A percentile compares a stretch with the other conserved stretches of the same genome.
These are phyloP conservation scores for Dactylorhiza incarnata DNA, from an alignment of 106 monocot genomes.

Conservation along the genomic window DNA sequence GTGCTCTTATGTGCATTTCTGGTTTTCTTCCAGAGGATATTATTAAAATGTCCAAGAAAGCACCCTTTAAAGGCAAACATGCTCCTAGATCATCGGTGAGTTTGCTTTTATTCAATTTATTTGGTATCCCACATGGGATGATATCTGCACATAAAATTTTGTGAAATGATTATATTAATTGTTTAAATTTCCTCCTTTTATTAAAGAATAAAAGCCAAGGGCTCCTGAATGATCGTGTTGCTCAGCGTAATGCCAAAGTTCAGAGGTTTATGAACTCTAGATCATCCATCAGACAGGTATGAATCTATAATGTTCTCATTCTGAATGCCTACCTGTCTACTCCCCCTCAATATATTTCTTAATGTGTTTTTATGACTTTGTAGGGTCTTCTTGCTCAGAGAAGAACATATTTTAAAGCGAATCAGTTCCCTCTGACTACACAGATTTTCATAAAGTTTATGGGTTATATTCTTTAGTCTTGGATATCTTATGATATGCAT, in stretches of 20 bases:
- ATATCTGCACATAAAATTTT: not conserved
- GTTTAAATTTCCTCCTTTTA: not conserved
- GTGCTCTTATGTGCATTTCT: too few relatives aligned
- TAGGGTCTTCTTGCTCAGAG: too few relatives aligned
- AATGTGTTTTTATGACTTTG: too few relatives aligned
- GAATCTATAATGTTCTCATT: too few relatives aligned
- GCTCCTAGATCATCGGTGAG: slow-evolving; percentile 54
- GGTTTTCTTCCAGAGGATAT: slow-evolving; percentile 59
- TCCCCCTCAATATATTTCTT: too few relatives aligned
- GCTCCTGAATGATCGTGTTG: slow-evolving; percentile 33
- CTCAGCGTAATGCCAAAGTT: slow-evolving; percentile 32
- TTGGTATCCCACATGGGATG: too few relatives aligned
- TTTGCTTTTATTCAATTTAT: not conserved
- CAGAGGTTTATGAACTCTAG: slow-evolving; percentile 68
- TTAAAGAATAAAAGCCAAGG: slow-evolving; percentile 58
- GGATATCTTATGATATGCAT: too few relatives aligned
- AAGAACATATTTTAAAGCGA: too few relatives aligned
- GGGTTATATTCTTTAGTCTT: too few relatives aligned
- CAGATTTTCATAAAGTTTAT: too few relatives aligned
- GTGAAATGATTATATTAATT: not conserved
- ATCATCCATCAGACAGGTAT: slow-evolving; percentile 76
- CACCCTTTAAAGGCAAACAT: slow-evolving; percentile 30
- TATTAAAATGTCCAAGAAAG: slow-evolving; percentile 86
- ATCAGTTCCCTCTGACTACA: too few relatives aligned
- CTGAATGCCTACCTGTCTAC: too few relatives aligned